Evolutionary conservation across 2,329 filamentous ascomycete species (phyloP), one percentile per base, ranked within the genome.

Genomic region (Zasmidium citrigriseum): DNA sequence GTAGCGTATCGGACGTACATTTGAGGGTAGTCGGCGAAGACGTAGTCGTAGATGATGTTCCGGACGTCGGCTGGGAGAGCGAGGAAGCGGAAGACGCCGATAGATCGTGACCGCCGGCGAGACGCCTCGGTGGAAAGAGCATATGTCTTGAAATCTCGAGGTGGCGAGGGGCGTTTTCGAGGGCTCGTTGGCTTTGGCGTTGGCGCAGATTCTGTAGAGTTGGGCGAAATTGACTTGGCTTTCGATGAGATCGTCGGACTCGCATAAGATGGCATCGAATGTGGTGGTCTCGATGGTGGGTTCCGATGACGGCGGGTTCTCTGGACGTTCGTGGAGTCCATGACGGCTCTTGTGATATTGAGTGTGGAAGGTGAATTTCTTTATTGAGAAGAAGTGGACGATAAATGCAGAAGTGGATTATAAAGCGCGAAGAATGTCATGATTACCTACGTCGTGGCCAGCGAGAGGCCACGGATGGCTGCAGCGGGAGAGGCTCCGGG

Each of bases 31-130:
- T 45, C 20, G 20, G 5, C 21, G 11, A 41, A 11, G 21, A 53
- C 22, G 16, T 53, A 18, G 1, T 53, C 51, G 14, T 55, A 55
- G 25, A 55, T 41, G n/a, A 47, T 25, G 21, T 48, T 55, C 57
- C 52, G 23, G n/a, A 49, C 11, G n/a, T 55, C 52, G 18, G 24
- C 23, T 18, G 52, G 52, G 18, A 55, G 34, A 29, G 21, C 45
- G 23, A 55, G 45, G 25, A 55, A 55, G 21, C 29, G 50, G 27
- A 52, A 52, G 2, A 18, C 18, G 45, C 12, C 22, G 9, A 16
- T 21, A 10, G 2, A 10, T 11, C 34, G 34, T n/a, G 34, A 41
- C 4, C 14, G 5, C 4, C 34, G 34, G 34, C 34, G 34, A 9
- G 34, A 41, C 12, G 34, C 34, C 18, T 9, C 34, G 4, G 34